Conservation (phyloP, 2,329 filamentous ascomycete genomes). For the Chrysoporthe cubensis region DNA sequence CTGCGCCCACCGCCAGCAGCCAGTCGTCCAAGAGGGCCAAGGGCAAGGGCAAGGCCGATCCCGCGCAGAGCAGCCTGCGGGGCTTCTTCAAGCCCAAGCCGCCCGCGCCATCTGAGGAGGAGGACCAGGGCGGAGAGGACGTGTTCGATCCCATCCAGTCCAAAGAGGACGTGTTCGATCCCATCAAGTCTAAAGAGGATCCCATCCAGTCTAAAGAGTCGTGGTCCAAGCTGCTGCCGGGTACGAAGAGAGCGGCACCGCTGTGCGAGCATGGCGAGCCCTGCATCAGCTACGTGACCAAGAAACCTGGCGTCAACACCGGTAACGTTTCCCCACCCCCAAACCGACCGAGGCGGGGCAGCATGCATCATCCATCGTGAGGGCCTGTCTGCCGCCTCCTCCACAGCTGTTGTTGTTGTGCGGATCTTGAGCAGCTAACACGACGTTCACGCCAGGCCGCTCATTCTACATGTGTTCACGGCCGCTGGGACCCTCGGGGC, state of each 20-base stretch:
- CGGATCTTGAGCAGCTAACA: not conserved
- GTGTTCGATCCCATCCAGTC: no score
- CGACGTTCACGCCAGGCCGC: constrained; percentile 46
- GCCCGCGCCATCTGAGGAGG: constrained; percentile 8
- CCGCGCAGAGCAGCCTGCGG: constrained; percentile 63
- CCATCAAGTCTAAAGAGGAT: no score
- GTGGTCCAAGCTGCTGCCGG: constrained; percentile 79
- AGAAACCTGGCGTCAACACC: constrained; percentile 84
- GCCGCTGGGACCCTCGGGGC: constrained; percentile 82
- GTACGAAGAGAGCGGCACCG: constrained; percentile 69
- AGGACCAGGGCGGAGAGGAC: not conserved
- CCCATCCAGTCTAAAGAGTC: constrained; percentile 67
- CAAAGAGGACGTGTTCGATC: no score
- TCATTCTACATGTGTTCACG: constrained; percentile 68
- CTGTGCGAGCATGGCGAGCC: constrained; percentile 87
- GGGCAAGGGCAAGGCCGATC: constrained; percentile 22
- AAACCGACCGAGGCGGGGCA: not conserved
- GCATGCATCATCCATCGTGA: not conserved
- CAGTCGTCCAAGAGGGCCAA: constrained; percentile 45
- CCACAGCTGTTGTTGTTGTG: not conserved
- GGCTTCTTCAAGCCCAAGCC: constrained; percentile 77
- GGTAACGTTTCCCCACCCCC: constrained; percentile 48
- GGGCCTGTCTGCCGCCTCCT: not conserved
- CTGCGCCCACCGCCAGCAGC: constrained; percentile 1
- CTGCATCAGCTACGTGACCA: constrained; percentile 81